Evolutionary conservation across 768 basidiomycete genomes (phyloP).

Genomic region (Rhodosporidiobolus odoratus): DNA sequence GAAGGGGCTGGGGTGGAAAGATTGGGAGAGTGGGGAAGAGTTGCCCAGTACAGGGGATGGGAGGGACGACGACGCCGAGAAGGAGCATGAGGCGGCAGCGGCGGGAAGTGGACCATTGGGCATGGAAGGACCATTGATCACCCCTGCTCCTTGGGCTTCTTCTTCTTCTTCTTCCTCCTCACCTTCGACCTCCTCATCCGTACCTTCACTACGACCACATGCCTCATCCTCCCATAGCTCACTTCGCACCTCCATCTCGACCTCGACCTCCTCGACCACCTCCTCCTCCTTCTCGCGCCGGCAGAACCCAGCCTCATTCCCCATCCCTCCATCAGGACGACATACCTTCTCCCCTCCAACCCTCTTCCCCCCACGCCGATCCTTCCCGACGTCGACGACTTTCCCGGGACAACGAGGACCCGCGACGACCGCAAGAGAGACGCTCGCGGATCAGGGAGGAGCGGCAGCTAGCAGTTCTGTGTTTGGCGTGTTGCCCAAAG

Average conservation of each 20-base stretch:
- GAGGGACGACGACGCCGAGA: neutral
- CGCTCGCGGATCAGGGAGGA: slow-evolving; percentile 20
- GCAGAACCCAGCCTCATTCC: neutral
- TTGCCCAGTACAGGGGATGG: slow-evolving; percentile 24
- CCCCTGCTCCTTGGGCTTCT: slow-evolving; percentile 9
- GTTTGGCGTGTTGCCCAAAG: slow-evolving; percentile 24
- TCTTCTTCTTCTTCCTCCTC: neutral
- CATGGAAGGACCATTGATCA: neutral
- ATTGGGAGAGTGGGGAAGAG: neutral
- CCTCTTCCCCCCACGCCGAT: slow-evolving; percentile 14
- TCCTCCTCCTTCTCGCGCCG: neutral
- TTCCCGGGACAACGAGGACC: neutral
- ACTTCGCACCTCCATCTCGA: neutral
- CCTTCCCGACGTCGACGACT: neutral
- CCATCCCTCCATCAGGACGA: neutral
- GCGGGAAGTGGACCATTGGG: no score
- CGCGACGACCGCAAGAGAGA: neutral
- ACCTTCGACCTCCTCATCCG: neutral
- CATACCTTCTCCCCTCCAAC: slow-evolving; percentile 7
- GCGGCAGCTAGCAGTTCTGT: slow-evolving; percentile 28
- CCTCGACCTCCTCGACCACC: neutral
- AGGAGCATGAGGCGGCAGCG: neutral
- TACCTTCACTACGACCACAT: neutral
- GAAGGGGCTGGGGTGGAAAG: slow-evolving; percentile 54
- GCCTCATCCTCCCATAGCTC: neutral